phyloP scores from a whole-genome alignment of 2,329 filamentous ascomycete species.

The Fusarium algeriense region DNA sequence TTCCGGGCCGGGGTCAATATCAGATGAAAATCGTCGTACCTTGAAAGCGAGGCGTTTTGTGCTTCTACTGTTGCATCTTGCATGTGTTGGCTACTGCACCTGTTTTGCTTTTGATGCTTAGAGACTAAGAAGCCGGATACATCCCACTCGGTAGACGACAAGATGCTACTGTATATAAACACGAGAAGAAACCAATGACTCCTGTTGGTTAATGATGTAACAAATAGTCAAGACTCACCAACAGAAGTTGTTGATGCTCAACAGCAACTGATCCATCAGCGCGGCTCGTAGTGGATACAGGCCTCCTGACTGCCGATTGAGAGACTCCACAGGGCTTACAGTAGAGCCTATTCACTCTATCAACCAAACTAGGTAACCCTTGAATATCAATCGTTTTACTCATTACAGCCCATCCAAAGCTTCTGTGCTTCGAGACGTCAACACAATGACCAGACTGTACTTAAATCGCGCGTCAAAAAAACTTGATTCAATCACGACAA shows the following conservation, averaged over 20 bases:
- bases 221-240: not conserved
- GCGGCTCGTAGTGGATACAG: constrained; percentile 40
- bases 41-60: not conserved
- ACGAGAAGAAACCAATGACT: not conserved
- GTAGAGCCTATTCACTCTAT: not conserved
- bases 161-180: not conserved
- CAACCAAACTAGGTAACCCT: not conserved
- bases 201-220: not conserved
- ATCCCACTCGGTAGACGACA: not conserved
- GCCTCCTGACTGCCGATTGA: constrained; percentile 19
- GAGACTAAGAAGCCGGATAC: not conserved
- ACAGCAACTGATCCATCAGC: constrained; percentile 16
- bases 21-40: not conserved
- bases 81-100: not conserved
- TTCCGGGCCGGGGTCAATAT: constrained; percentile 27
- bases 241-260: constrained; percentile 7
- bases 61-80: not conserved
- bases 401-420: not conserved
- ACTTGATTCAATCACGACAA: not conserved
- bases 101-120: not conserved
- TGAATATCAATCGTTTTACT: not conserved
- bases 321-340: constrained; percentile 10
- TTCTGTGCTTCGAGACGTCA: not conserved
- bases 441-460: not conserved
- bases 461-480: constrained; percentile 1